Base-by-base conservation (phyloP, 495 filamentous ascomycete species). In the Daldinia vernicosa region DNA sequence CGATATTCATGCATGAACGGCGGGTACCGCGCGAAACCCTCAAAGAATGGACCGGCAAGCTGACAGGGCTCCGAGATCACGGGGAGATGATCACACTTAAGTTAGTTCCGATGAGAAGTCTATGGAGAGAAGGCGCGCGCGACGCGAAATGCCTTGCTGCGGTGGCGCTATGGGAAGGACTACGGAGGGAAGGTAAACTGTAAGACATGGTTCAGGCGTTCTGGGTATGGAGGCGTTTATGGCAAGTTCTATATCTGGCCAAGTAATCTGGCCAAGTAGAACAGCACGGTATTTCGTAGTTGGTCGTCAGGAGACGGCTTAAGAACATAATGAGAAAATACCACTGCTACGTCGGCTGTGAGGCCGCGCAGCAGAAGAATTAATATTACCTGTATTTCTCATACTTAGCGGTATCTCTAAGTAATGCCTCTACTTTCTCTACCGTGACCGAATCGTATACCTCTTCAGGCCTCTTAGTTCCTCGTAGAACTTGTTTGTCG, bases 71-170 rank as follows among this genome's bases (percentile, higher is more conserved):
- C 69, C 83, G 92, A 58, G 87, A 92, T 9, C 78, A 93, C 30
- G 91, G 91, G 12, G 94, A 97, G 85, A 95, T 89, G 81, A 97
- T 97, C 65, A 92, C 80, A 85, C 50, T 83, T 88, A 80, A 92
- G 83, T 67, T 97, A 67, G 88, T 95, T 24, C 85, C 73, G 50
- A 79, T 96, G 79, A 82, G 87, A 76, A 82, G 93, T 71, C 71
- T 97, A 45, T 97, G 93, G 93, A 88, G 83, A 69, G 90, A 90
- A 65, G 92, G 89, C 0, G 81, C 86, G 32, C 83, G 91, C 37
- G 94, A 97, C 84, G 91, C 85, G 4, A 97, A 97, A 83, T 87
- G 87, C 0, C 82, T 97, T 65, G 86, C 89, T 57, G 93, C 91
- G 14, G 84, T 90, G 83, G 91, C 93, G 22, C 73, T 97, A 60